Conservation (phyloP, 768 basidiomycete genomes). For the Paxillus rubicundulus region DNA sequence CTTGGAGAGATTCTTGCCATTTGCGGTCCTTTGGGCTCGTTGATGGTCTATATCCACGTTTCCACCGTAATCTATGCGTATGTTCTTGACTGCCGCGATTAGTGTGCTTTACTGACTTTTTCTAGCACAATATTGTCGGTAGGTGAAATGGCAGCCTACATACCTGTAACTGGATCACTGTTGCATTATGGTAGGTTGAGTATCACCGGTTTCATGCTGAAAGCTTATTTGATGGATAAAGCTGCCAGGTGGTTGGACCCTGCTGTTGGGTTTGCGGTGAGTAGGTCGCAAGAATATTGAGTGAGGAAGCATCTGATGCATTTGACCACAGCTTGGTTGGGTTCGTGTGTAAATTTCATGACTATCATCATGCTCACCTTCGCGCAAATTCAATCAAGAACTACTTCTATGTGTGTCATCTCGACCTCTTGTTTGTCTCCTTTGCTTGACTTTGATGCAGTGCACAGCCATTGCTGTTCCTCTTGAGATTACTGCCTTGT, state of each 20-base stretch:
- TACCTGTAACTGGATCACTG: slow-evolving; percentile 29
- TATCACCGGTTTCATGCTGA: background rate
- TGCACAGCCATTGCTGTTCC: slow-evolving; percentile 39
- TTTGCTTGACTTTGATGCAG: slow-evolving; percentile 1
- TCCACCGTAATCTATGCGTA: slow-evolving; percentile 30
- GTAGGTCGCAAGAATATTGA: background rate
- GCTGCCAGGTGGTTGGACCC: slow-evolving; percentile 34
- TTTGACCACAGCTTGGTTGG: slow-evolving; percentile 20
- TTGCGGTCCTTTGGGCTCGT: slow-evolving; percentile 28
- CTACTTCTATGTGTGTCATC: slow-evolving; percentile 31
- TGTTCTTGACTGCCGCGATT: background rate
- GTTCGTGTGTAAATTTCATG: slow-evolving; percentile 6
- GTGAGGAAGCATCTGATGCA: background rate
- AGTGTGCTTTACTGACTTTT: background rate
- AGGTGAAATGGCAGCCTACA: slow-evolving; percentile 29
- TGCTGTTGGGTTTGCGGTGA: slow-evolving; percentile 30
- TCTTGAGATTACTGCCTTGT: slow-evolving; percentile 50
- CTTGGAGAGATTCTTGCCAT: slow-evolving; percentile 27
- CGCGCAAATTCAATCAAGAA: slow-evolving; percentile 19
- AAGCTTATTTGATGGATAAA: slow-evolving; percentile 2
- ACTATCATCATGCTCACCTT: slow-evolving; percentile 2
- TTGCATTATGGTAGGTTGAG: slow-evolving; percentile 24
- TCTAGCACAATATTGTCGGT: slow-evolving; percentile 27
- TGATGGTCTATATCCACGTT: slow-evolving; percentile 28
- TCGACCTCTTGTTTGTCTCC: background rate